A percentile compares a stretch with the other conserved stretches of the same genome.
Evolutionary conservation across 371 early-diverging fungal species (phyloP).

Genomic region (Batkoa obscura): DNA sequence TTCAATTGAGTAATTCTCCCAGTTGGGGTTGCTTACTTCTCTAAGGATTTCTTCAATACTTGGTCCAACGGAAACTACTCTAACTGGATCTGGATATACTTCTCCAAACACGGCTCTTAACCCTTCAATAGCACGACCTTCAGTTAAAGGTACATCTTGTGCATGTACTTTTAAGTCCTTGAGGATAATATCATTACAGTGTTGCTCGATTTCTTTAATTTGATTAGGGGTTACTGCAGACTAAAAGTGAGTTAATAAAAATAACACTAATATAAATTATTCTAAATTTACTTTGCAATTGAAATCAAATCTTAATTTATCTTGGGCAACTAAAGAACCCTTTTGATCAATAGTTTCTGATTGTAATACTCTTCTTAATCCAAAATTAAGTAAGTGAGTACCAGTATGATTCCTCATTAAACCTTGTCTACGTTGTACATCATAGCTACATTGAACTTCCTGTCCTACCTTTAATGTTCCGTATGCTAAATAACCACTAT

Average conservation of each 20-base stretch:
- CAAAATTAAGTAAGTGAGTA: slow-evolving; percentile 96
- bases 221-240: slow-evolving; percentile 59
- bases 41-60: slow-evolving; percentile 73
- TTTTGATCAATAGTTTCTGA: slow-evolving; percentile 75
- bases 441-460: slow-evolving; percentile 57
- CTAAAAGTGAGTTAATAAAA: slow-evolving; percentile 10
- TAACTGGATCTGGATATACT: slow-evolving; percentile 91
- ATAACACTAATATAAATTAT: background rate
- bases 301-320: slow-evolving; percentile 97
- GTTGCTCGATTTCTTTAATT: slow-evolving; percentile 61
- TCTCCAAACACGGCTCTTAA: slow-evolving; percentile 93
- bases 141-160: slow-evolving; percentile 64
- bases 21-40: slow-evolving; percentile 59
- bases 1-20: slow-evolving; percentile 75
- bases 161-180: slow-evolving; percentile 57
- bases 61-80: slow-evolving; percentile 82
- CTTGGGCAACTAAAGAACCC: slow-evolving; percentile 95
- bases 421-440: slow-evolving; percentile 74
- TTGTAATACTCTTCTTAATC: slow-evolving; percentile 57
- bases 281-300: slow-evolving; percentile 30
- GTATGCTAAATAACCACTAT: slow-evolving; percentile 85
- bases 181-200: slow-evolving; percentile 61
- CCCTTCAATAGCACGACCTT: slow-evolving; percentile 70
- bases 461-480: slow-evolving; percentile 53
- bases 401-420: slow-evolving; percentile 95